A percentile compares a stretch with the other conserved stretches of the same genome.
phyloP scores from a whole-genome alignment of 805 yeast genomes.

The Kluyveromyces nonfermentans region DNA sequence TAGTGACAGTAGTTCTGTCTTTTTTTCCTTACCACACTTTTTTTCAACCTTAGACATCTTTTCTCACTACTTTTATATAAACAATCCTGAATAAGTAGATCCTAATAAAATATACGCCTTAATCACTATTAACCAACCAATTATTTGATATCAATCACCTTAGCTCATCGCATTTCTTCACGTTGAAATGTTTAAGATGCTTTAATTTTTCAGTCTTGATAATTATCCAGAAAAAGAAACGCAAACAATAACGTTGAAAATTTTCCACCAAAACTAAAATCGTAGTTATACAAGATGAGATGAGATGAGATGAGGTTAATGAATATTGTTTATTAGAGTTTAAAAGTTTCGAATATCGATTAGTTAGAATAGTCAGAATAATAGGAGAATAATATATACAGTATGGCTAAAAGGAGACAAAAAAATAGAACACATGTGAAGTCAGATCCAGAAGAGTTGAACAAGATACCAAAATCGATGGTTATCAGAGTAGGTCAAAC shows the following conservation, averaged over 20 bases:
- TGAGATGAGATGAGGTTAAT: background rate
- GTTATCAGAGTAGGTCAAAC: constrained; percentile 71
- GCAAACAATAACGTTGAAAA: background rate
- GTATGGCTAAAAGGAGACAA: constrained; percentile 48
- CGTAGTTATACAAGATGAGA: background rate
- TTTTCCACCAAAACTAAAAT: background rate
- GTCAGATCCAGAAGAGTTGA: constrained; percentile 52
- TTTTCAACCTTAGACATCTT: constrained; percentile 6
- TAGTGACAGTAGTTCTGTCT: constrained; percentile 32
- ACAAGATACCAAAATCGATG: constrained; percentile 85
- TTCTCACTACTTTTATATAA: no score
- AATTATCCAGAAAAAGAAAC: background rate
- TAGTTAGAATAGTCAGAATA: background rate
- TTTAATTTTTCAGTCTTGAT: background rate
- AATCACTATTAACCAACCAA: background rate
- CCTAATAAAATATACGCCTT: background rate
- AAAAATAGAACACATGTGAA: constrained; percentile 84
- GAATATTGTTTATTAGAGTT: background rate
- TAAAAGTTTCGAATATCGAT: background rate
- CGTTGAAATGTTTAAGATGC: no score
- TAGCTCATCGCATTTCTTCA: background rate
- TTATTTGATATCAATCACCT: no score
- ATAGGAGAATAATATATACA: background rate
- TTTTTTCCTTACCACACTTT: constrained; percentile 6
- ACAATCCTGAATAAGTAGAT: no score